A percentile compares a stretch with the other conserved stretches of the same genome.
Evolutionary conservation across 2,329 filamentous ascomycete genomes (phyloP).

Genomic region (Aureobasidium mangrovei): DNA sequence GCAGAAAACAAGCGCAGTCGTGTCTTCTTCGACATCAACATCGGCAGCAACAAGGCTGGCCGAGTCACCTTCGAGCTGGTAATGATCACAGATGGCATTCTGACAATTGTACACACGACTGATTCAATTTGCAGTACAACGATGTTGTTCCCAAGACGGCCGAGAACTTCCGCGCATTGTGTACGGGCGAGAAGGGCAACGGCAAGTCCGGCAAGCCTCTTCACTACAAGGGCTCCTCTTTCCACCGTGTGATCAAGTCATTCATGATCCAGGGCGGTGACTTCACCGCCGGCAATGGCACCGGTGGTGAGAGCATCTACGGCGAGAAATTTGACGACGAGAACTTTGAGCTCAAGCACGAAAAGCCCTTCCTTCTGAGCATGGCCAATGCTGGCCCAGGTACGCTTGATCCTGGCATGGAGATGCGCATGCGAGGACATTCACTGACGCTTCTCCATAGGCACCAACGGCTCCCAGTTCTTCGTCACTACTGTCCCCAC

Average conservation of each 20-base stretch:
- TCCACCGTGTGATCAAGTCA: conserved; percentile 95
- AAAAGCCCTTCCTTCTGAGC: conserved; percentile 83
- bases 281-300: conserved; percentile 90
- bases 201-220: conserved; percentile 76
- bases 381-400: conserved; percentile 97
- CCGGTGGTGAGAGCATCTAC: conserved; percentile 94
- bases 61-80: conserved; percentile 81
- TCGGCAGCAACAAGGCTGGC: conserved; percentile 64
- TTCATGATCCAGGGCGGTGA: conserved; percentile 99
- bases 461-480: conserved; percentile 95
- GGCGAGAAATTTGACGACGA: conserved; percentile 96
- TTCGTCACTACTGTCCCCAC: conserved; percentile 96
- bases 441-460: conserved; percentile 36
- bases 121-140: conserved; percentile 29
- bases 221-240: conserved; percentile 83
- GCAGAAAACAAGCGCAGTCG: conserved; percentile 49
- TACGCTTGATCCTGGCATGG: conserved; percentile 34
- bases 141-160: conserved; percentile 83
- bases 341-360: conserved; percentile 87
- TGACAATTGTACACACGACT: not conserved
- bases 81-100: conserved; percentile 25
- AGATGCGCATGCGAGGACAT: not conserved
- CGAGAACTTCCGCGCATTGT: conserved; percentile 91
- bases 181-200: conserved; percentile 86
- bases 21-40: conserved; percentile 88